Evolutionary conservation across 805 yeast genomes (phyloP).

Genomic region (Ogataea pini): DNA sequence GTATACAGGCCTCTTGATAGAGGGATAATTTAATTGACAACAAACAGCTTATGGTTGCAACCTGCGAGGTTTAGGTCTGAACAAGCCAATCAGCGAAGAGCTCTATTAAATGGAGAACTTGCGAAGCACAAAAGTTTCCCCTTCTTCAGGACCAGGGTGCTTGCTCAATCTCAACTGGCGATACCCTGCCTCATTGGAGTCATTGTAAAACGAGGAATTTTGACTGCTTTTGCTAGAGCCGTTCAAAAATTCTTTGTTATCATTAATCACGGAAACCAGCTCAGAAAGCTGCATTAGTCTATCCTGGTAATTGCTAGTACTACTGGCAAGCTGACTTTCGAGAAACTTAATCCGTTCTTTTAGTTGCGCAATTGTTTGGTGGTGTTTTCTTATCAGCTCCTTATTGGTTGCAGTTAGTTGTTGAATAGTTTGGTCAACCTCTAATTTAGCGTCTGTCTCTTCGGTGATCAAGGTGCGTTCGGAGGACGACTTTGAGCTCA

Average conservation of each 20-base stretch:
- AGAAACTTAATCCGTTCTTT: slow-evolving; percentile 16
- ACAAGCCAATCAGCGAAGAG: too few relatives aligned
- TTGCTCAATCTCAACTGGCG: slow-evolving; percentile 11
- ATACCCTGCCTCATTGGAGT: neutral
- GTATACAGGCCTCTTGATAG: neutral
- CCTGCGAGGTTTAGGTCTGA: too few relatives aligned
- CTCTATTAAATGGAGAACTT: slow-evolving; percentile 11
- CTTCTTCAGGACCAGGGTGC: slow-evolving; percentile 11
- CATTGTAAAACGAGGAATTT: neutral
- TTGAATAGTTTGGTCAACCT: slow-evolving; percentile 9
- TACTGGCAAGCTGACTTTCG: slow-evolving; percentile 19
- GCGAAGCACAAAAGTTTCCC: slow-evolving; percentile 22
- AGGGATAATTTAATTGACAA: too few relatives aligned
- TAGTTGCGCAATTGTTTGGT: slow-evolving; percentile 6
- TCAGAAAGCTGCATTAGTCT: slow-evolving; percentile 22
- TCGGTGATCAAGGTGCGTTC: slow-evolving; percentile 17
- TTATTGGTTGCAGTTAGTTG: slow-evolving; percentile 11
- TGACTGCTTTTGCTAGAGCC: neutral
- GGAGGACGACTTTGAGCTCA: slow-evolving; percentile 15
- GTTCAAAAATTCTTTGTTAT: slow-evolving; percentile 22
- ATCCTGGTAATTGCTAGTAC: slow-evolving; percentile 17
- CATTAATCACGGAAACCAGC: slow-evolving; percentile 24
- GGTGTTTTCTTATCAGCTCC: slow-evolving; percentile 7
- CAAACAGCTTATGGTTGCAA: too few relatives aligned
- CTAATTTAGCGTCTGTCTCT: neutral